Percentiles rank a stretch among this genome's conserved stretches.
These are phyloP conservation scores for Eucalyptus leucophloia DNA, from an alignment of 345 rosid species.

Conservation along the genomic window DNA sequence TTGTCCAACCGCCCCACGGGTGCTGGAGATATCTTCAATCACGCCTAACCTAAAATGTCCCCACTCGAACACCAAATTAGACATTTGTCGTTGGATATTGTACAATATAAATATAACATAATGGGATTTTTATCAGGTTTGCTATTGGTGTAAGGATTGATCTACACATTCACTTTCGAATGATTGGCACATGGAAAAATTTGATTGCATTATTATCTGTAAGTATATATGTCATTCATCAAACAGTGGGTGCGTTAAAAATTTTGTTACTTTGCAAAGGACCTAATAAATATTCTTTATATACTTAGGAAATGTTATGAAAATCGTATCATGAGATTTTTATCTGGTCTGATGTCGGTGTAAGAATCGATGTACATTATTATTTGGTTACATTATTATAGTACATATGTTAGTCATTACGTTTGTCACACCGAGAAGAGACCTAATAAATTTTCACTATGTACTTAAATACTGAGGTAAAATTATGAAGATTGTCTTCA, in stretches of 20 bases:
- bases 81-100: background rate
- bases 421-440: too few species aligned
- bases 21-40: background rate
- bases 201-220: too few species aligned
- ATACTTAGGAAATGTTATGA: background rate
- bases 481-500: background rate
- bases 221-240: background rate
- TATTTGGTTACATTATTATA: too few species aligned
- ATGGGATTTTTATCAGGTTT: background rate
- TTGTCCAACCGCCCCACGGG: background rate
- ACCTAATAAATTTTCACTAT: too few species aligned
- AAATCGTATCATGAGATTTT: too few species aligned
- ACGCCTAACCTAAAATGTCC: background rate
- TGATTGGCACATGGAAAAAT: background rate
- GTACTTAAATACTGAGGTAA: background rate
- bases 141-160: background rate
- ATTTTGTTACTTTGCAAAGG: too few species aligned
- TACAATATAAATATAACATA: background rate
- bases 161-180: background rate
- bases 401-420: rapidly evolving
- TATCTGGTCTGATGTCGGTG: rapidly evolving
- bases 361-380: too few species aligned
- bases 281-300: too few species aligned
- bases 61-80: background rate
- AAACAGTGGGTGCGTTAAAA: too few species aligned